Percentiles rank a stretch among this genome's conserved stretches.
These are phyloP conservation scores for Leucocoprinus leucothites DNA, from an alignment of 768 basidiomycete genomes.

Conservation along the genomic window DNA sequence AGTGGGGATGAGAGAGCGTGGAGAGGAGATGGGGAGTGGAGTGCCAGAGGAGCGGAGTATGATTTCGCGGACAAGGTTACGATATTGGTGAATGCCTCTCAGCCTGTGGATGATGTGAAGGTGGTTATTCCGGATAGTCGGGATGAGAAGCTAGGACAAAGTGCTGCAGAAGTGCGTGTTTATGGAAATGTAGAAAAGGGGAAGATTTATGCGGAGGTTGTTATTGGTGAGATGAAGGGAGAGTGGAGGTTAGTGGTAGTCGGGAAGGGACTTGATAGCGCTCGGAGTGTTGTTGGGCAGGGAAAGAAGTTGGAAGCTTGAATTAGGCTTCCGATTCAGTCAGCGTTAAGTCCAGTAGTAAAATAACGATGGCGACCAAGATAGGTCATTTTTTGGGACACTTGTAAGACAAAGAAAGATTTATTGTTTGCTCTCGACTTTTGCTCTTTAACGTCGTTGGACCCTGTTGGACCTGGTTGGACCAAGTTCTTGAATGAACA, in stretches of 20 bases:
- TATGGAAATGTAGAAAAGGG: background rate
- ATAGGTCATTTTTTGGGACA: no score
- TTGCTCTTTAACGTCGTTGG: no score
- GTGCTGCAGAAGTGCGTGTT: background rate
- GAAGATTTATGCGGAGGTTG: background rate
- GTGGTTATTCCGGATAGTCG: constrained; percentile 3
- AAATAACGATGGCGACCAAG: no score
- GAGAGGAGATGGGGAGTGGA: constrained; percentile 4
- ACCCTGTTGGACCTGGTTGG: no score
- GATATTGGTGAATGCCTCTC: constrained; percentile 4
- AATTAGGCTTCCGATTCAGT: no score
- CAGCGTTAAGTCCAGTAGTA: no score
- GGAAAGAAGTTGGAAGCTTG: constrained; percentile 1
- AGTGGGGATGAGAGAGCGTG: background rate
- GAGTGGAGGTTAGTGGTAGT: constrained; percentile 3
- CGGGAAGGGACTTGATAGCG: background rate
- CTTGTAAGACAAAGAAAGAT: no score
- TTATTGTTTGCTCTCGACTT: no score
- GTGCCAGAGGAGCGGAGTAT: background rate
- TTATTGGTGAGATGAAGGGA: background rate
- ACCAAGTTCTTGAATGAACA: no score
- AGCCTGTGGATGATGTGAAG: background rate
- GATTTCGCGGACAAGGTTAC: constrained; percentile 1
- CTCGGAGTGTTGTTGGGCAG: background rate
- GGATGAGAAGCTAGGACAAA: constrained; percentile 1